phyloP scores from a whole-genome alignment of 2,329 filamentous ascomycete genomes.

The Pseudogymnoascus sp. region DNA sequence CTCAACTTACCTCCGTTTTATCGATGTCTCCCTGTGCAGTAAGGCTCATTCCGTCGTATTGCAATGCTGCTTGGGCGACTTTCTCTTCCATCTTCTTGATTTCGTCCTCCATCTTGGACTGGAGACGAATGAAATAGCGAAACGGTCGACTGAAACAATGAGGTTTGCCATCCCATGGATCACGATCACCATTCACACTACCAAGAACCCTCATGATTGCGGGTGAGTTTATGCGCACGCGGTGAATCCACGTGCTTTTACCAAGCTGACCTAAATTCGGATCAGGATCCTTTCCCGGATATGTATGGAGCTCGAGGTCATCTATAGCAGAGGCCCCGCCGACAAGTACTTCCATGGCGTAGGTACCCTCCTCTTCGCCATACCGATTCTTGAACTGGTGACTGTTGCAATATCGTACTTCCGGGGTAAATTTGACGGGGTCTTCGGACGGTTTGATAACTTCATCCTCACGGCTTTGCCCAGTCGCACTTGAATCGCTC shows the following conservation, averaged over 20 bases:
- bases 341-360: constrained; percentile 21
- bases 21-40: background rate
- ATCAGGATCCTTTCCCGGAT: background rate
- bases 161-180: constrained; percentile 13
- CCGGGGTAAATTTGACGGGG: too few relatives aligned
- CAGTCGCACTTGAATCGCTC: too few relatives aligned
- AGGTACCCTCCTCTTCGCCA: constrained; percentile 14
- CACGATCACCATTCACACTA: constrained; percentile 4
- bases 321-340: constrained; percentile 11
- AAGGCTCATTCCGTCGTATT: background rate
- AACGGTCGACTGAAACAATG: constrained; percentile 19
- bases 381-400: constrained; percentile 23
- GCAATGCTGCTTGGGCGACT: background rate
- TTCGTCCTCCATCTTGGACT: constrained; percentile 13
- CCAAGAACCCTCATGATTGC: constrained; percentile 15
- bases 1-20: background rate
- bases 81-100: constrained; percentile 11
- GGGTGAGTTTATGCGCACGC: constrained; percentile 20
- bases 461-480: too few relatives aligned
- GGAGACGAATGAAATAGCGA: constrained; percentile 14
- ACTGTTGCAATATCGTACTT: too few relatives aligned
- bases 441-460: too few relatives aligned
- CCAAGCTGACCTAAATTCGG: background rate
- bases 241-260: constrained; percentile 14
- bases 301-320: constrained; percentile 9